Conservation (phyloP, 2,329 filamentous ascomycete genomes). For the Ophiostoma quercus region DNA sequence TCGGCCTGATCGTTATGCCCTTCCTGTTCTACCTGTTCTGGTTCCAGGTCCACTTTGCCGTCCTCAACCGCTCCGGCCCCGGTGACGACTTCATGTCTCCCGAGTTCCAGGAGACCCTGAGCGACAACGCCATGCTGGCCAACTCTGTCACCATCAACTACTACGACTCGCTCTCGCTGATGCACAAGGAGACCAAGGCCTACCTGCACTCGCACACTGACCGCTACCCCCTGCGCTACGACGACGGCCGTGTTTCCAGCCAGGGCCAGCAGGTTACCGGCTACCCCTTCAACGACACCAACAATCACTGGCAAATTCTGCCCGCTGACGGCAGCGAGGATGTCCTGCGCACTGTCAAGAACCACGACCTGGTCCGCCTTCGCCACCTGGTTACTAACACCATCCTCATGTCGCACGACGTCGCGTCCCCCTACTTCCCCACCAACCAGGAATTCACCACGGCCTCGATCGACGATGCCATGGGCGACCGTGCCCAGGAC, state of each 20-base stretch:
- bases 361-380: conserved; percentile 80
- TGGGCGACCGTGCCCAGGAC: conserved; percentile 72
- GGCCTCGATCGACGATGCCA: conserved; percentile 64
- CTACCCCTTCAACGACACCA: conserved; percentile 96
- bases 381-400: conserved; percentile 82
- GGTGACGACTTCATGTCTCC: conserved; percentile 99
- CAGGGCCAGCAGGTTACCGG: conserved; percentile 98
- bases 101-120: conserved; percentile 94
- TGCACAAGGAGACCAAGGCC: conserved; percentile 95
- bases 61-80: conserved; percentile 80
- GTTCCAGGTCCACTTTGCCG: conserved; percentile 98
- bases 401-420: conserved; percentile 86
- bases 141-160: conserved; percentile 84
- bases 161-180: conserved; percentile 79
- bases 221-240: conserved; percentile 86
- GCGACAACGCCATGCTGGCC: conserved; percentile 87
- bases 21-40: conserved; percentile 99
- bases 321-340: conserved; percentile 49
- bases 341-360: conserved; percentile 62
- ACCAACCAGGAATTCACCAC: conserved; percentile 99
- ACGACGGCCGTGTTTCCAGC: conserved; percentile 93
- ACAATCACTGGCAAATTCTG: conserved; percentile 95
- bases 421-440: conserved; percentile 90
- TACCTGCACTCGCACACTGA: conserved; percentile 93
- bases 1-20: conserved; percentile 81